Conservation (phyloP, 2,329 filamentous ascomycete species). For the Lomentospora prolificans region DNA sequence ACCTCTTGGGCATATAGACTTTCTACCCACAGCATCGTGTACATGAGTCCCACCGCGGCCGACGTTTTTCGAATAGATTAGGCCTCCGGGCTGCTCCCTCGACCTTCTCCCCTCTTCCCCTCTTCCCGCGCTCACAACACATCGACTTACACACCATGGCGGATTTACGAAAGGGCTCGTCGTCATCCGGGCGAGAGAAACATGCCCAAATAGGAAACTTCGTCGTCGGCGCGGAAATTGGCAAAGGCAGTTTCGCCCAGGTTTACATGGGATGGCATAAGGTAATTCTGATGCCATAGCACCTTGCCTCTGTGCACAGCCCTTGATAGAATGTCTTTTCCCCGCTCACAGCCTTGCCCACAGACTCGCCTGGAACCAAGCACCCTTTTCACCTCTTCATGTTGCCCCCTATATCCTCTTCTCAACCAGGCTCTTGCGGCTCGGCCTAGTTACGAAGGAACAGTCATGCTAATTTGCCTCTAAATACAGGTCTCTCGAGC, state of each 20-base stretch:
- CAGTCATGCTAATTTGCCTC: not conserved
- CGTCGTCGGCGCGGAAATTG: conserved; percentile 78
- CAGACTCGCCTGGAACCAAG: too few relatives aligned
- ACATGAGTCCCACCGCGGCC: conserved; percentile 28
- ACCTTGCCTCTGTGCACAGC: too few relatives aligned
- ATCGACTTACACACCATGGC: conserved; percentile 7
- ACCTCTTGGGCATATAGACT: not conserved
- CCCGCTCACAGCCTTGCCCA: too few relatives aligned
- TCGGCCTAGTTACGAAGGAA: not conserved
- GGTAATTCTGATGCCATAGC: conserved; percentile 32
- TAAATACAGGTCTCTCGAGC: conserved; percentile 59
- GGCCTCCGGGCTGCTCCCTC: conserved; percentile 23
- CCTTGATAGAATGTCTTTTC: too few relatives aligned
- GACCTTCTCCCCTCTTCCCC: not conserved
- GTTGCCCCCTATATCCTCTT: too few relatives aligned
- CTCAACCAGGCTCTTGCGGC: too few relatives aligned
- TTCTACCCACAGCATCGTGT: conserved; percentile 18
- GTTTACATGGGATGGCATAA: conserved; percentile 83
- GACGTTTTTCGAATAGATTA: conserved; percentile 25
- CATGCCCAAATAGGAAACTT: conserved; percentile 56
- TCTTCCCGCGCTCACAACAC: not conserved
- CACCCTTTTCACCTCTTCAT: too few relatives aligned
- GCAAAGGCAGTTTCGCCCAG: conserved; percentile 94
- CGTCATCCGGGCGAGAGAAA: conserved; percentile 5
- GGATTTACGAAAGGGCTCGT: conserved; percentile 10